A percentile compares a stretch with the other conserved stretches of the same genome.
phyloP scores from a whole-genome alignment of 441 rosid species.

The Populus hybrid region DNA sequence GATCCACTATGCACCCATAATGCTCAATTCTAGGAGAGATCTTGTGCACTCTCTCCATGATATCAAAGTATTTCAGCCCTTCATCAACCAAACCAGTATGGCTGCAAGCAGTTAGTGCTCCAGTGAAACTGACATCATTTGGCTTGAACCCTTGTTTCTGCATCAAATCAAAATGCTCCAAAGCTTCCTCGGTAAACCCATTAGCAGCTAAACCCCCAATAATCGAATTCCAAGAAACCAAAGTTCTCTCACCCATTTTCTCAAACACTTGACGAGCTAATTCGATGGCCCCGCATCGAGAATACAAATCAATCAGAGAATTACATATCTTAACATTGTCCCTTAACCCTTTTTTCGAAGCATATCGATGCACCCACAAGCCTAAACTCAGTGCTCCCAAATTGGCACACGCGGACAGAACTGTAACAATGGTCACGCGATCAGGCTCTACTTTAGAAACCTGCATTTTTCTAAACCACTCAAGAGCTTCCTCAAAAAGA shows the following conservation, averaged over 20 bases:
- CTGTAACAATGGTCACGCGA: conserved; percentile 57
- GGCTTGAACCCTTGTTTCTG: conserved; percentile 59
- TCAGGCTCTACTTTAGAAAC: conserved; percentile 51
- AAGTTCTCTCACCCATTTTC: conserved; percentile 48
- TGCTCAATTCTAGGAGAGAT: conserved; percentile 69
- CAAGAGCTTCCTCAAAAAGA: conserved; percentile 49
- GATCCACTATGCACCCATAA: conserved; percentile 83
- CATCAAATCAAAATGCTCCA: conserved; percentile 58
- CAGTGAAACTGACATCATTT: conserved; percentile 69
- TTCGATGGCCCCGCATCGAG: conserved; percentile 62
- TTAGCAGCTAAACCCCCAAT: conserved; percentile 67
- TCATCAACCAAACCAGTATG: conserved; percentile 68
- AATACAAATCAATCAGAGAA: conserved; percentile 68
- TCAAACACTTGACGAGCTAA: conserved; percentile 61
- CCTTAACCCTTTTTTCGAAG: conserved; percentile 42
- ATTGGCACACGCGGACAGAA: conserved; percentile 59
- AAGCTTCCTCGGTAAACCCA: conserved; percentile 57
- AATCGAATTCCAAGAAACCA: conserved; percentile 80
- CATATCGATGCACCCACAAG: conserved; percentile 57
- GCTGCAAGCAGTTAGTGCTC: conserved; percentile 78
- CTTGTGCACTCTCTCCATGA: conserved; percentile 45
- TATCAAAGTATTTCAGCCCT: conserved; percentile 49
- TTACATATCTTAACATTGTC: conserved; percentile 56
- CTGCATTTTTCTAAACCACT: conserved; percentile 66
- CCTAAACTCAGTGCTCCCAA: conserved; percentile 61